These are phyloP conservation scores for Ceratocystis albifundus DNA, from an alignment of 2,329 filamentous ascomycete genomes.

Conservation along the genomic window DNA sequence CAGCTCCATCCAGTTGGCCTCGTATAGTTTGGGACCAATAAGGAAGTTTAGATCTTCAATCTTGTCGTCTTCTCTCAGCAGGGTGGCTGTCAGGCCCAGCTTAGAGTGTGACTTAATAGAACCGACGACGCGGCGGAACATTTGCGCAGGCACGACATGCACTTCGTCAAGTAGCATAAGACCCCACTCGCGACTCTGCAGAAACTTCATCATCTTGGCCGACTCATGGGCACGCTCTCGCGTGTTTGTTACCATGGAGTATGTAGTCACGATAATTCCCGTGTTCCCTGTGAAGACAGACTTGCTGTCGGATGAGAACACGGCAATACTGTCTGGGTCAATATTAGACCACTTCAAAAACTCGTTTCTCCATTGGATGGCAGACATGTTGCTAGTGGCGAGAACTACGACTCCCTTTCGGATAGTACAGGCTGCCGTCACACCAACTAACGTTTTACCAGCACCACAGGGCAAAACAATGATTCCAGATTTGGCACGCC, in stretches of 20 bases:
- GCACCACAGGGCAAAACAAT: constrained; percentile 95
- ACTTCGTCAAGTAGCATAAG: constrained; percentile 96
- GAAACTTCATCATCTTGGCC: constrained; percentile 94
- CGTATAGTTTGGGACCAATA: constrained; percentile 93
- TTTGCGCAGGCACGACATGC: constrained; percentile 91
- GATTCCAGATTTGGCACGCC: constrained; percentile 90
- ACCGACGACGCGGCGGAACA: constrained; percentile 88
- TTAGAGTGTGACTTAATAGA: constrained; percentile 93
- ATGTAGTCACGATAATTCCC: constrained; percentile 93
- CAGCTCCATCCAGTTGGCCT: constrained; percentile 98
- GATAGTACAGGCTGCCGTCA: constrained; percentile 93
- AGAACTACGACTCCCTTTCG: constrained; percentile 93
- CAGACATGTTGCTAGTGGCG: constrained; percentile 95
- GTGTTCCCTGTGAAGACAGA: constrained; percentile 75
- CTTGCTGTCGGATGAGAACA: constrained; percentile 92
- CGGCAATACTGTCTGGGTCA: constrained; percentile 80
- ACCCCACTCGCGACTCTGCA: constrained; percentile 84
- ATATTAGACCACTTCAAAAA: constrained; percentile 98
- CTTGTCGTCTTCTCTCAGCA: constrained; percentile 94
- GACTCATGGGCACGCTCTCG: constrained; percentile 81
- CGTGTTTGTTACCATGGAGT: constrained; percentile 95
- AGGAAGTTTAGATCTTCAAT: constrained; percentile 95
- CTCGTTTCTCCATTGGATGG: constrained; percentile 91
- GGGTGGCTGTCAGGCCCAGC: constrained; percentile 81
- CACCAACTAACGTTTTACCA: constrained; percentile 95